A percentile compares a stretch with the other conserved stretches of the same genome.
Evolutionary conservation across 1,139 yeast species (phyloP).

Genomic region (Yamadazyma sp.): DNA sequence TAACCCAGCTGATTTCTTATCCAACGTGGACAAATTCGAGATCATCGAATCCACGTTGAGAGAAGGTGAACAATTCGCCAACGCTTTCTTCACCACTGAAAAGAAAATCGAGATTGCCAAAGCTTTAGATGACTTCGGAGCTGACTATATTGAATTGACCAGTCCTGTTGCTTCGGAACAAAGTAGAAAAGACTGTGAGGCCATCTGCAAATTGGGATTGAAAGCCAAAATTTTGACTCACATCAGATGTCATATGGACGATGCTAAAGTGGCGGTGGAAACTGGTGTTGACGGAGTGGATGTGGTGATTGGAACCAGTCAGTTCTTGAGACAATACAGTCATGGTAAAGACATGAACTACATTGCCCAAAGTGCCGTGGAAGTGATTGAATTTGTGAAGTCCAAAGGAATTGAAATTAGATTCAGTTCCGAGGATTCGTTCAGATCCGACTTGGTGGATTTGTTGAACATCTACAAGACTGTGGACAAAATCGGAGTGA

Average conservation of each 20-base stretch:
- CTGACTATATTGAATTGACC: constrained; percentile 58
- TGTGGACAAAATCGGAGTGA: constrained; percentile 58
- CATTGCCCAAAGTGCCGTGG: constrained; percentile 52
- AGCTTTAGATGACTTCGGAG: constrained; percentile 60
- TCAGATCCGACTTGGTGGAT: constrained; percentile 58
- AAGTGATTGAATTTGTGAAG: constrained; percentile 58
- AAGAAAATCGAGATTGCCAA: constrained; percentile 56
- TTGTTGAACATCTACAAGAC: constrained; percentile 56
- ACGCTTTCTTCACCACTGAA: constrained; percentile 55
- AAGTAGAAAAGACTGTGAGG: constrained; percentile 55
- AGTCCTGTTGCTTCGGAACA: constrained; percentile 61
- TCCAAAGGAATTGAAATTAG: constrained; percentile 58
- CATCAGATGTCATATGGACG: constrained; percentile 61
- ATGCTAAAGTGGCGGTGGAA: constrained; percentile 57
- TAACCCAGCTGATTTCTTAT: constrained; percentile 56
- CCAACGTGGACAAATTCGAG: constrained; percentile 53
- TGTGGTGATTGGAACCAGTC: constrained; percentile 59
- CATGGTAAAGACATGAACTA: constrained; percentile 59
- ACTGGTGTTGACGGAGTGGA: constrained; percentile 64
- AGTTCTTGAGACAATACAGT: constrained; percentile 50
- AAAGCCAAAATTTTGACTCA: constrained; percentile 56
- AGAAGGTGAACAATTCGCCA: constrained; percentile 64
- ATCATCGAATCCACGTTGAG: constrained; percentile 56
- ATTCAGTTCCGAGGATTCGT: constrained; percentile 57
- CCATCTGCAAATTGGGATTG: constrained; percentile 56